Conservation (phyloP, 148 eudicot species). For the Vaccinium myrtillus region DNA sequence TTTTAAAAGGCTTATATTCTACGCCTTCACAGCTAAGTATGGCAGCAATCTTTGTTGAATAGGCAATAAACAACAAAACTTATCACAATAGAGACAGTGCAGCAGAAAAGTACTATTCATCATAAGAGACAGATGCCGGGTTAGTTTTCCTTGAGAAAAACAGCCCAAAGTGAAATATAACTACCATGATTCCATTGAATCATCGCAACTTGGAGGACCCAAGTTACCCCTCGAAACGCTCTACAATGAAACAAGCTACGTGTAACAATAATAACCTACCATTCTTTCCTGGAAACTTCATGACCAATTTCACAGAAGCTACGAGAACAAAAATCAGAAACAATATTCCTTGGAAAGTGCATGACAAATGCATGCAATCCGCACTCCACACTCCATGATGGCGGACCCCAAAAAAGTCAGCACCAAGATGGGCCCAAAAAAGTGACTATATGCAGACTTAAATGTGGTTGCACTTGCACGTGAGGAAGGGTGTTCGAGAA, state of each 20-base stretch:
- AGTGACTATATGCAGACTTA: background rate
- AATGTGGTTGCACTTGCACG: background rate
- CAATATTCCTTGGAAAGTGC: background rate
- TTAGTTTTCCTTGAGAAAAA: too few relatives aligned
- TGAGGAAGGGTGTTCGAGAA: background rate
- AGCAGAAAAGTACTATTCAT: too few relatives aligned
- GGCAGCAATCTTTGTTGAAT: too few relatives aligned
- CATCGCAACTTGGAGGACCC: slow-evolving; percentile 9
- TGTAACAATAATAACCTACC: background rate
- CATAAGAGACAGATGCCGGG: too few relatives aligned
- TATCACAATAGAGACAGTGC: too few relatives aligned
- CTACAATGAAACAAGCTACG: background rate
- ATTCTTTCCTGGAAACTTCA: background rate
- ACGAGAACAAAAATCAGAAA: background rate
- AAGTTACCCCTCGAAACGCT: slow-evolving; percentile 9
- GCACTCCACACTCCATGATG: background rate
- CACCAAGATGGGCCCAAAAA: background rate
- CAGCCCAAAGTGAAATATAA: slow-evolving; percentile 2
- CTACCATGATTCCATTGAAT: slow-evolving; percentile 12
- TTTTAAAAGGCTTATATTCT: too few relatives aligned
- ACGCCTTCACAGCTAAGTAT: too few relatives aligned
- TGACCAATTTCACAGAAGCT: background rate
- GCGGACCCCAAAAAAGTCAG: background rate
- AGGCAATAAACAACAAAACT: too few relatives aligned
- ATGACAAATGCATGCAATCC: background rate